phyloP scores from a whole-genome alignment of 345 rosid species.

The Pugionium cornutum region DNA sequence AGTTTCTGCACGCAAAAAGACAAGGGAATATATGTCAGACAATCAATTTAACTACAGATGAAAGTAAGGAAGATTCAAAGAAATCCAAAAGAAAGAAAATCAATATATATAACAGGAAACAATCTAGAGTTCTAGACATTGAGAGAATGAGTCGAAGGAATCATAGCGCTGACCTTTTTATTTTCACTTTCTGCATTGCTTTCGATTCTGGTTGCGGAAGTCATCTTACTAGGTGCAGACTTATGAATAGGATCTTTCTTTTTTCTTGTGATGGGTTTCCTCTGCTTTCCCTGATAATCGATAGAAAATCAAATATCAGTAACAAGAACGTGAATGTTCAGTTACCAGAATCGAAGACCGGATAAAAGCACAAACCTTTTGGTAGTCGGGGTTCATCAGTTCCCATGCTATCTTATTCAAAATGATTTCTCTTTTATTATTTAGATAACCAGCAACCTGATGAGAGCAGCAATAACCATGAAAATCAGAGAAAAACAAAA shows the following conservation, averaged over 20 bases:
- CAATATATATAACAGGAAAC: background rate
- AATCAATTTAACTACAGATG: background rate
- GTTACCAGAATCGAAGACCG: background rate
- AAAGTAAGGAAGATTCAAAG: slow-evolving; percentile 5
- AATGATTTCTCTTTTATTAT: slow-evolving; percentile 18
- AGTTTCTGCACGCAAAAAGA: slow-evolving; percentile 29
- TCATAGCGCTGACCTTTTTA: slow-evolving; percentile 26
- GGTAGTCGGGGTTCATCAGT: slow-evolving; percentile 33
- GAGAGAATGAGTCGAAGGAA: slow-evolving; percentile 14
- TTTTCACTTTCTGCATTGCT: slow-evolving; percentile 29
- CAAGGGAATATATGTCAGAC: background rate
- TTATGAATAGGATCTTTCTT: slow-evolving; percentile 39
- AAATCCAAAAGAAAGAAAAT: background rate
- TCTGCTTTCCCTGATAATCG: slow-evolving; percentile 31
- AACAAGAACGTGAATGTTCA: slow-evolving; percentile 2
- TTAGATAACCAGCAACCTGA: slow-evolving; percentile 37
- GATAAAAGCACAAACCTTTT: slow-evolving; percentile 31
- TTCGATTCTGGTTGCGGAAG: slow-evolving; percentile 4
- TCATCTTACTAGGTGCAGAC: slow-evolving; percentile 27
- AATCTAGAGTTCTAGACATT: background rate
- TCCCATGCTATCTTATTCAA: slow-evolving; percentile 43
- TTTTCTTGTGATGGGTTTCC: slow-evolving; percentile 12
- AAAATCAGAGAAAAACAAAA: slow-evolving; percentile 5
- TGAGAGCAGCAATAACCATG: slow-evolving; percentile 12
- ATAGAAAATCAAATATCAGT: slow-evolving; percentile 4